Base-by-base conservation (phyloP, 2,329 filamentous ascomycete species). In the Fusarium ambrosium region DNA sequence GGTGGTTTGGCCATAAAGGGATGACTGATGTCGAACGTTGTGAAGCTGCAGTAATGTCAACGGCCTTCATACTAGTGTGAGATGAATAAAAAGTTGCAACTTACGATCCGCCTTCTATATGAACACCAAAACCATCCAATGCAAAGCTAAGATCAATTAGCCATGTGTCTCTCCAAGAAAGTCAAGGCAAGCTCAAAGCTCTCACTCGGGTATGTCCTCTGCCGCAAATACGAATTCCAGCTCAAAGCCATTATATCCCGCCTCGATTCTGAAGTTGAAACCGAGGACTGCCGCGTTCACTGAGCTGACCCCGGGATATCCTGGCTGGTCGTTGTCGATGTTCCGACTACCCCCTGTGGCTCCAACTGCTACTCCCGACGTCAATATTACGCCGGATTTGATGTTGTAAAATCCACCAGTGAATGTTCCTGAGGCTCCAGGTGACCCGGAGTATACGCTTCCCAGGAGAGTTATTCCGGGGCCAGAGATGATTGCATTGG, bases 161-260 rank as follows among this genome's bases (percentile, higher is more conserved):
- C 56, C 14, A 14, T 6, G 48, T 16, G 2, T 13, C 29, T 53
- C 48, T 53, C 16, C 11, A 29, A n/a, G 16, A 11, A 29, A 13
- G 14, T 4, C n/a, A 32, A 29, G 48, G 16, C 48, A 53, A 13
- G 48, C 13, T 53, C 48, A 32, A 32, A 53, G 5, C 48, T 53
- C 48, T 32, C 29, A 32, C 29, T 11, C 29, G 10, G 29, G 9
- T 11, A 10, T 32, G 14, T 71, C 69, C 48, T 75, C 63, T 27
- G 73, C 68, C 7, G 73, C 69, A 14, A 75, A 10, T 7, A 74
- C 69, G 39, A 70, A 27, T 37, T 75, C 36, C 8, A 74, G 20
- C 34, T 58, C 8, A 4, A 75, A 2, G 2, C 73, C 73, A 32
- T 4, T 32, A 11, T 32, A 32, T 32, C 29, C 29, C 29, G 29